phyloP scores from a whole-genome alignment of 768 basidiomycete species.

The Naganishia randhawae region DNA sequence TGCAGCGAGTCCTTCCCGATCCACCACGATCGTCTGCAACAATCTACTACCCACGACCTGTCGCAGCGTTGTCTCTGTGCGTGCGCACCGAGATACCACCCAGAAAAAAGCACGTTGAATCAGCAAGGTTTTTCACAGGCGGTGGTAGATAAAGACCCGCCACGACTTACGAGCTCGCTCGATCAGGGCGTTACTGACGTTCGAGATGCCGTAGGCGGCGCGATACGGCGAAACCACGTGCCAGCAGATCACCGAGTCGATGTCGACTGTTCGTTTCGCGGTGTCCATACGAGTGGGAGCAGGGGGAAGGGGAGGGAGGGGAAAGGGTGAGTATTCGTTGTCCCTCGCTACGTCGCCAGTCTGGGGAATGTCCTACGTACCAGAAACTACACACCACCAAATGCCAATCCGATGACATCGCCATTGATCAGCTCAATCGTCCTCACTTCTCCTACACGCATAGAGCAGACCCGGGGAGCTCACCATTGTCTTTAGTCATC shows the following conservation, averaged over 20 bases:
- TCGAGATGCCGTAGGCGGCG: conserved; percentile 86
- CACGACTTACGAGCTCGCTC: conserved; percentile 49
- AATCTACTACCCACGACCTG: conserved; percentile 93
- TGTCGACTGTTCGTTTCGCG: conserved; percentile 49
- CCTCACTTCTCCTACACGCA: not conserved
- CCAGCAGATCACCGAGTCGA: conserved; percentile 71
- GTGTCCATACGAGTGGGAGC: no score
- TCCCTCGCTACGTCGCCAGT: not conserved
- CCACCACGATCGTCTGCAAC: conserved; percentile 93
- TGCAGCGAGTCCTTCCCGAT: conserved; percentile 67
- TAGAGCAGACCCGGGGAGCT: not conserved
- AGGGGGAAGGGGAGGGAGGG: not conserved
- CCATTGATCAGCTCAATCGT: not conserved
- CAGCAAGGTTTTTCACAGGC: conserved; percentile 1
- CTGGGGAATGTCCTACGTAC: not conserved
- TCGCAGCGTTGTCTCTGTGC: conserved; percentile 87
- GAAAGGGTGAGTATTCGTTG: not conserved
- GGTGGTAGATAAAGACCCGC: not conserved
- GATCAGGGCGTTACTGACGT: conserved; percentile 61
- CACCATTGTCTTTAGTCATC: conserved; percentile 90
- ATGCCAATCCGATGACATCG: not conserved
- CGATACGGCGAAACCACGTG: conserved; percentile 65
- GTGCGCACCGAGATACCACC: no score
- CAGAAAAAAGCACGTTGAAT: conserved; percentile 51
- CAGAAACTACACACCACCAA: conserved; percentile 27